A percentile compares a stretch with the other conserved stretches of the same genome.
Evolutionary conservation across 192 early-diverging fungal genomes (phyloP).

Genomic region (Tieghemiomyces parasiticus): DNA sequence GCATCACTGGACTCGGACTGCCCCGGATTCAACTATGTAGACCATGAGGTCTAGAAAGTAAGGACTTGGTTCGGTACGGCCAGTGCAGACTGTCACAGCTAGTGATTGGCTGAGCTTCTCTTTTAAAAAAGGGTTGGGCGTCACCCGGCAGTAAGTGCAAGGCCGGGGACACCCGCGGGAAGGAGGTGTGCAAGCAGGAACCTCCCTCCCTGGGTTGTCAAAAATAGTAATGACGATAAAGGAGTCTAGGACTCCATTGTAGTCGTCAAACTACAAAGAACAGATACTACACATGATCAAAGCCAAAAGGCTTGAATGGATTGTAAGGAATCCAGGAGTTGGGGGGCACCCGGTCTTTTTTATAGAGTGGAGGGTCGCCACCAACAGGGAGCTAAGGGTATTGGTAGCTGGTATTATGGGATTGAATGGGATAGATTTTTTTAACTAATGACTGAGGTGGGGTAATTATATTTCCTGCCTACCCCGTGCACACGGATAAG

Average conservation of each 20-base stretch:
- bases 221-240: not conserved
- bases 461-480: too few species aligned
- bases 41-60: too few species aligned
- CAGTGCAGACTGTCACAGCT: too few species aligned
- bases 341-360: not conserved
- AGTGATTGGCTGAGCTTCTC: not conserved
- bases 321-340: not conserved
- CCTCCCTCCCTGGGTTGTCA: not conserved
- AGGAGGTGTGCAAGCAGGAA: not conserved
- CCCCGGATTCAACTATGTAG: too few species aligned
- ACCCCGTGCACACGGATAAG: too few species aligned
- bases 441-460: too few species aligned
- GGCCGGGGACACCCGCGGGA: not conserved
- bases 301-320: not conserved
- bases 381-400: too few species aligned
- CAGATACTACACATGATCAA: constrained; percentile 1
- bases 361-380: too few species aligned
- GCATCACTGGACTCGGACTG: too few species aligned
- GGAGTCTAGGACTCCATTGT: not conserved
- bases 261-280: constrained; percentile 1
- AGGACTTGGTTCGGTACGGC: too few species aligned
- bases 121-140: not conserved
- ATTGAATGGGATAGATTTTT: too few species aligned
- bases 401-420: too few species aligned
- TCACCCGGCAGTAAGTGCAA: not conserved